Base-by-base conservation (phyloP, 257 asterid genomes). In the Lavandula angustifolia region DNA sequence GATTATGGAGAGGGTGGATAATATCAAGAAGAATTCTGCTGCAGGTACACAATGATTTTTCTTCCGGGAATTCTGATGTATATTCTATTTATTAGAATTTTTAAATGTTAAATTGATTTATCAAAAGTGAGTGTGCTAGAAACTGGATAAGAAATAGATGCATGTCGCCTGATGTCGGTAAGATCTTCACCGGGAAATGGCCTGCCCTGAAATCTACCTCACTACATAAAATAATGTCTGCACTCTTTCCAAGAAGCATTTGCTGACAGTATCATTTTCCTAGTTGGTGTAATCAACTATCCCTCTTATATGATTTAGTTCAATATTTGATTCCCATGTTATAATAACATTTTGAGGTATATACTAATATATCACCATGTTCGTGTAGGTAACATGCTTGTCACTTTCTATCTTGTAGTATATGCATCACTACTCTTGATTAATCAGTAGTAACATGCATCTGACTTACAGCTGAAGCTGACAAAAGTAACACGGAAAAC, bases 381-480 rank as follows among this genome's bases (percentile, higher is more conserved):
- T 22, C 27, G 27, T 22, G 27, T 22, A 22, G 27, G 27, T 22
- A 22, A 22, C 27, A 67, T 37, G 54, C 31, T 37, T 52, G 55
- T 48, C 49, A 11, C 32, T 38, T 37, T 41, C 33, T 53, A 48
- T 46, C 29, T 44, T 44, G 22, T 78, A 13, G 34, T 22, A 37
- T 13, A 59, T 68, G 51, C 58, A 52, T 54, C 54, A 50, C 64
- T 54, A 69, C 59, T 54, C 29, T 32, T 38, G 11, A 48, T 17
- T 60, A 54, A 54, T 48, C 62, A 64, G 66, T 67, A 11, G 66
- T 72, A 12, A 70, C 38, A 40, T 68, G 69, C 52, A 54, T 73
- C 64, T 71, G 73, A 34, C 63, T 72, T 71, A 29, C 74, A 85
- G 95, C 91, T 79, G 96, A 90, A 86, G 79, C 81, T 53, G 95